These are phyloP conservation scores for Xerocomus potaroensis DNA, from an alignment of 768 basidiomycete genomes.

Conservation along the genomic window DNA sequence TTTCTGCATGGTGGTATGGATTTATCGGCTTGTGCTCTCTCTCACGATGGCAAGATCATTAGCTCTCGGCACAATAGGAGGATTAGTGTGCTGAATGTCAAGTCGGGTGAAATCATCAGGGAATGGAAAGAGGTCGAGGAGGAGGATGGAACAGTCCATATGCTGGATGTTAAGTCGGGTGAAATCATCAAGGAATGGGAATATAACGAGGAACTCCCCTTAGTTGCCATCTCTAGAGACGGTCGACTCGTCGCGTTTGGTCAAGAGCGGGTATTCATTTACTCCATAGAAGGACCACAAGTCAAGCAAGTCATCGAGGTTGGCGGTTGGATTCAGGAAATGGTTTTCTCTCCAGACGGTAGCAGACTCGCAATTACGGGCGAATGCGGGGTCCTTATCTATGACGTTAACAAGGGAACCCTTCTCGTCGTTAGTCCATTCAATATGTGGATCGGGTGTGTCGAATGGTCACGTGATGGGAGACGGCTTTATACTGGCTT, in stretches of 20 bases:
- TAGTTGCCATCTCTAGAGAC: neutral
- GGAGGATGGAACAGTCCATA: neutral
- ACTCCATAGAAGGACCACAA: neutral
- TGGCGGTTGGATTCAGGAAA: neutral
- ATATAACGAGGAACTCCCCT: too few species aligned
- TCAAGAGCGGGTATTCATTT: neutral
- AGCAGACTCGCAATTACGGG: neutral
- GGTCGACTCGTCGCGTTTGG: neutral
- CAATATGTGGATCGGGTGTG: neutral
- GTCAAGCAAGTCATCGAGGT: neutral
- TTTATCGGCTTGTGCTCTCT: too few species aligned
- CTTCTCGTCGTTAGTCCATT: too few species aligned
- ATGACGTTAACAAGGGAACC: too few species aligned
- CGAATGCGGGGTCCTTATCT: too few species aligned
- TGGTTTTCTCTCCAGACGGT: neutral
- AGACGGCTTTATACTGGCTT: neutral
- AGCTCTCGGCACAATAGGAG: too few species aligned
- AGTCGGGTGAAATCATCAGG: neutral
- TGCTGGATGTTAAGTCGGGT: neutral
- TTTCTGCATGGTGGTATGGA: too few species aligned
- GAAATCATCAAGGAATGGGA: neutral
- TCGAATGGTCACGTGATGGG: neutral
- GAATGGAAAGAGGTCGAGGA: neutral
- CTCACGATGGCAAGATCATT: too few species aligned
- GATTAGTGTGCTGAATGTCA: neutral